Evolutionary conservation across 2,329 filamentous ascomycete species (phyloP).

Genomic region (Fusarium sp.): DNA sequence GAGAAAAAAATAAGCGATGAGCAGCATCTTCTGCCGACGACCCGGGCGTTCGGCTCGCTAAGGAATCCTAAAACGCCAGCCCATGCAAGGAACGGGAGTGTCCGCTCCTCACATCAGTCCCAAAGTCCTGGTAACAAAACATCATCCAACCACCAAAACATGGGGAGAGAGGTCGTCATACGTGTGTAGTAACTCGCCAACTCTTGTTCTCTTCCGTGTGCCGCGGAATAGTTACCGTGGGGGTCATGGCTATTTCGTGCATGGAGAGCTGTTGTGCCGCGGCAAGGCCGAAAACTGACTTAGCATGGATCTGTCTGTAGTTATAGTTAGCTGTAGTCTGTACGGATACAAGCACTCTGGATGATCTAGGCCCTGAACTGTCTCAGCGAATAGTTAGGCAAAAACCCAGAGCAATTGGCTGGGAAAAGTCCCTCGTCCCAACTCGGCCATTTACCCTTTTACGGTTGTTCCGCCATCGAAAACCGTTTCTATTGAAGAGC

Average conservation of each 20-base stretch:
- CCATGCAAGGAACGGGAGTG: constrained; percentile 42
- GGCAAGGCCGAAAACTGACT: background rate
- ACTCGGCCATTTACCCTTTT: background rate
- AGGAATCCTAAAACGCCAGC: background rate
- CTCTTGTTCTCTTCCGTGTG: background rate
- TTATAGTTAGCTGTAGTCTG: too few relatives aligned
- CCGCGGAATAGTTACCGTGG: background rate
- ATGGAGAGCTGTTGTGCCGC: background rate
- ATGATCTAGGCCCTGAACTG: constrained; percentile 6
- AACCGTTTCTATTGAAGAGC: background rate
- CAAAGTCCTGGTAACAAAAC: background rate
- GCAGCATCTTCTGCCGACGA: background rate
- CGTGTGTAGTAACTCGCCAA: too few relatives aligned
- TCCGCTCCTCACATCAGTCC: constrained; percentile 2
- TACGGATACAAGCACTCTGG: background rate
- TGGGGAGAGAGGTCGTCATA: background rate
- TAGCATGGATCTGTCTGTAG: background rate
- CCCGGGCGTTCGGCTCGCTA: constrained; percentile 23
- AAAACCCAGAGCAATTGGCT: background rate
- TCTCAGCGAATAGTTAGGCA: background rate
- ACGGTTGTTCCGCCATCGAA: background rate
- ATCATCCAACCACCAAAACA: background rate
- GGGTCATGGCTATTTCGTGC: background rate
- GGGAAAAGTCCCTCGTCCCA: background rate
- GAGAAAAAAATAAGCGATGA: background rate